Percentiles rank a stretch among this genome's conserved stretches.
These are phyloP conservation scores for Neodidymelliopsis sp. DNA, from an alignment of 2,329 filamentous ascomycete species.

Conservation along the genomic window DNA sequence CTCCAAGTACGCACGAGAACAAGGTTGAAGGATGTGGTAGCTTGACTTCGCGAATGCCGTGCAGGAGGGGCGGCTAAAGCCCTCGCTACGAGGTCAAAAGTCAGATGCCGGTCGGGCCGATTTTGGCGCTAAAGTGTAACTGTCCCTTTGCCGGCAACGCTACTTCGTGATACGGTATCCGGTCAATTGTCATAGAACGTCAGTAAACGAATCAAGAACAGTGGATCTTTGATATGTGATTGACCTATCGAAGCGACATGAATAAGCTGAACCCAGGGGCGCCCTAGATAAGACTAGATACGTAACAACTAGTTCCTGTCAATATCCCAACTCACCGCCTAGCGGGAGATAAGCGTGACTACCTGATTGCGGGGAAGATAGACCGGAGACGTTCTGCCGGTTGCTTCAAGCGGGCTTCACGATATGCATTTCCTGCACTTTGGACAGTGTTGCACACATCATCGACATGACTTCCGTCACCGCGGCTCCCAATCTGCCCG, in stretches of 20 bases:
- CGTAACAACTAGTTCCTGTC: background rate
- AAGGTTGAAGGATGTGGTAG: background rate
- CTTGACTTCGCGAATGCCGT: background rate
- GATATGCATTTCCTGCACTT: conserved; percentile 1
- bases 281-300: conserved; percentile 8
- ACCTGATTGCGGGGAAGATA: conserved; percentile 10
- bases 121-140: background rate
- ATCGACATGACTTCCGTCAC: conserved; percentile 6
- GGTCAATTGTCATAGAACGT: background rate
- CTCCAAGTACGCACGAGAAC: too few relatives aligned
- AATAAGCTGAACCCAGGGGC: background rate
- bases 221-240: background rate
- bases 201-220: background rate
- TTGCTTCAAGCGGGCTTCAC: conserved; percentile 1
- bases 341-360: conserved; percentile 15
- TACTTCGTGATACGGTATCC: background rate
- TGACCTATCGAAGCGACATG: conserved; percentile 1
- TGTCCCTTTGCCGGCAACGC: background rate
- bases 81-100: background rate
- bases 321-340: background rate
- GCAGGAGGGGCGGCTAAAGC: background rate
- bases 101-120: conserved; percentile 13
- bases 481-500: background rate
- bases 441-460: background rate
- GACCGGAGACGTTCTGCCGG: background rate